Evolutionary conservation across 345 rosid genomes (phyloP), one percentile per base, ranked within the genome.

Genomic region (Pistacia integerrima): DNA sequence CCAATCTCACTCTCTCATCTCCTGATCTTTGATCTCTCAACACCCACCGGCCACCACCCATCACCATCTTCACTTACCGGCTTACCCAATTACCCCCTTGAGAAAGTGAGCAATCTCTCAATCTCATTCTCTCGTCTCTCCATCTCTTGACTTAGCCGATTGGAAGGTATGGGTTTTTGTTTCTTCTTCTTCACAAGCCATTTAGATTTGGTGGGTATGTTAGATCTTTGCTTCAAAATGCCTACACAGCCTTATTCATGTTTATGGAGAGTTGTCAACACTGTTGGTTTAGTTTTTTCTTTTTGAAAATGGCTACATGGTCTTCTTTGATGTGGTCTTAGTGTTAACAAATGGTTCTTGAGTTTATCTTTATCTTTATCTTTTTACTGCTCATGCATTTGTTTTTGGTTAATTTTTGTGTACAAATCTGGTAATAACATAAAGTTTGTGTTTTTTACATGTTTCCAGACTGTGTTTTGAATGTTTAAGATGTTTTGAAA

Each of bases 181-280:
- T 78, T 72, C 74, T 71, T 64, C 75, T 52, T 71, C 75, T 70
- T 58, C 76, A 67, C 48, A 76, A n/a, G 78, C 61, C 64, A 81
- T 67, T 61, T 44, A 58, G 59, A 67, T 68, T 80, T 79, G 79
- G 76, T 77, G 79, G 83, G 91, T 80, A 77, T 64, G 63, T 74
- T 56, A 11, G 64, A 58, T 77, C 55, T 72, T 78, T 41, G 70
- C 30, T 59, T 17, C 0, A 2, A 30, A 64, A 51, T 30, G 70
- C 65, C 38, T 60, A 17, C 72, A 61, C 44, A 55, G 58, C 67
- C 41, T 5, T 68, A n/a, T 20, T 68, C 12, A 3, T 17, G 51
- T 66, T 48, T 10, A 18, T 4, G 63, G 55, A 51, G 14, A 51
- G 16, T 51, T 51, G 55, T 51, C 3, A 2, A 1, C n/a, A 52